Conservation (phyloP, 805 yeast genomes). For the Candida montana region DNA sequence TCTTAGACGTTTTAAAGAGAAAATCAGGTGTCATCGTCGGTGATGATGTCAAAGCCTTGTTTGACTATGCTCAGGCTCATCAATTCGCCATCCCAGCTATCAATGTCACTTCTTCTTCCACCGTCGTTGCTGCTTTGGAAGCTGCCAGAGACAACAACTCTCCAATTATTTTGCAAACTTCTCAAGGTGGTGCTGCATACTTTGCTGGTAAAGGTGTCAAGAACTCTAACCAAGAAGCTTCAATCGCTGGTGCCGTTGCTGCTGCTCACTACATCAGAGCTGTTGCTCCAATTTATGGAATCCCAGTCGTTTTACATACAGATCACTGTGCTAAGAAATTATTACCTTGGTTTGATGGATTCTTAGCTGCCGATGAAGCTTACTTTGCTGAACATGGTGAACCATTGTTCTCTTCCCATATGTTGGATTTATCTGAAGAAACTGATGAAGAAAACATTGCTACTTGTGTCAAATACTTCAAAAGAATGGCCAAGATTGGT, state of each 20-base stretch:
- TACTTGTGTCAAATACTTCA: constrained; percentile 90
- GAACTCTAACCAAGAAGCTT: constrained; percentile 89
- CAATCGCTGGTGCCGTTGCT: constrained; percentile 91
- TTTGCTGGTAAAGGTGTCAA: constrained; percentile 99
- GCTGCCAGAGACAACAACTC: constrained; percentile 93
- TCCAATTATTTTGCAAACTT: constrained; percentile 94
- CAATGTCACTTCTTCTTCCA: constrained; percentile 96
- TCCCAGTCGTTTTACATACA: constrained; percentile 95
- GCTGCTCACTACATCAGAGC: constrained; percentile 98
- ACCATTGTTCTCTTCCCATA: constrained; percentile 97
- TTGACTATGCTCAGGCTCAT: constrained; percentile 88
- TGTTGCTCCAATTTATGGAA: constrained; percentile 92
- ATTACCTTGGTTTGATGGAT: constrained; percentile 98
- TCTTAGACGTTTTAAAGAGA: constrained; percentile 72
- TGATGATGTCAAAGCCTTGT: constrained; percentile 81
- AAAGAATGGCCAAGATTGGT: constrained; percentile 86
- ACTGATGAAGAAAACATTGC: constrained; percentile 92
- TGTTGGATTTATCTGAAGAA: constrained; percentile 98
- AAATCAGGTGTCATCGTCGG: constrained; percentile 98
- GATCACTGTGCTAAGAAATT: constrained; percentile 99
- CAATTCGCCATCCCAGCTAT: constrained; percentile 98
- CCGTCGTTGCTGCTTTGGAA: constrained; percentile 94
- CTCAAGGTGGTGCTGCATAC: constrained; percentile 99
- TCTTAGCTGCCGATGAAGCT: constrained; percentile 94
- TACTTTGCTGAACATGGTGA: constrained; percentile 82